Base-by-base conservation (phyloP, 2,329 filamentous ascomycete species). In the Aspergillus sp. region DNA sequence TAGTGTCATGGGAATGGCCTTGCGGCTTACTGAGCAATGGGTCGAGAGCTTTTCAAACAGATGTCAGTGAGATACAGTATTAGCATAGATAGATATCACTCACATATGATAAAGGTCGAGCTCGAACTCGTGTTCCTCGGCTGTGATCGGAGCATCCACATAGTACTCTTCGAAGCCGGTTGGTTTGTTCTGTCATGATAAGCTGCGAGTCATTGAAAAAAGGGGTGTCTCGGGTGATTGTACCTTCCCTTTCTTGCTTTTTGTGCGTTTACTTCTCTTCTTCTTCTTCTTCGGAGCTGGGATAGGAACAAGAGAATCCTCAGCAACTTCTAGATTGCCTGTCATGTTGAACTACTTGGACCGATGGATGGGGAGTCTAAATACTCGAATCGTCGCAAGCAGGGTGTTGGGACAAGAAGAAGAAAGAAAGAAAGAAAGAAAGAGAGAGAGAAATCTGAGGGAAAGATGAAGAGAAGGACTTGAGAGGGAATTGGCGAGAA, bases 101-200 rank as follows among this genome's bases (percentile, higher is more conserved):
- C 78, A 89, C 79, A 76, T 71, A 62, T 85, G 72, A 68, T 96
- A 99, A 22, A 95, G 76, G 12, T 83, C 79, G 18, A 81, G 76
- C 67, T 96, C 90, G 50, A 88, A 81, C 3, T 81, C 75, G 48
- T 84, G 81, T 68, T 96, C 87, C 0, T 80, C 81, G 0, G 88
- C 86, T 0, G 89, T 93, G 59, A 96, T 76, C 0, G 92, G 92
- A 1, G 87, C 82, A 71, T 98, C 93, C 12, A 89, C 86, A 69
- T 85, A 95, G 71, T 85, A 91, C 60, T 92, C 88, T 83, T 93
- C 90, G 57, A 92, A 93, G 0, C 90, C 90, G 5, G 85, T 89
- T 5, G 79, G 78, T 57, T 77, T 75, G 48, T 66, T 70, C 76
- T 80, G 59, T 47, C 20, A 22, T 34, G 51, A 56, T 58, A 22